These are phyloP conservation scores for Cryptosporidium tyzzeri DNA, from an alignment of 169 alveolate genomes.

Conservation along the genomic window DNA sequence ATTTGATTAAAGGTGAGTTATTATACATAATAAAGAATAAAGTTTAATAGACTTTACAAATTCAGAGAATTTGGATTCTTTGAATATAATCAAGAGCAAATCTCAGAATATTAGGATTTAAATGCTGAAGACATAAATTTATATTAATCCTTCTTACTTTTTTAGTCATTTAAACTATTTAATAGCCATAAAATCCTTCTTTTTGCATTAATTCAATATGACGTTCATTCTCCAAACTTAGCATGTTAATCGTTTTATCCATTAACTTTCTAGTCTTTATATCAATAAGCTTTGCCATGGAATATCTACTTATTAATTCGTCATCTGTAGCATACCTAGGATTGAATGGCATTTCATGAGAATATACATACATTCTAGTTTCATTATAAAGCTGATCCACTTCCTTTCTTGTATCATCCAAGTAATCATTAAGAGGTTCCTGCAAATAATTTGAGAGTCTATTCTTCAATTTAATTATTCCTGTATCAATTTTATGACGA, in stretches of 20 bases:
- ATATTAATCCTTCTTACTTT: not conserved
- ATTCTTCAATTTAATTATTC: constrained; percentile 47
- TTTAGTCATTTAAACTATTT: not conserved
- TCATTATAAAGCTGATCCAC: constrained; percentile 45
- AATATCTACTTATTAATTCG: constrained; percentile 45
- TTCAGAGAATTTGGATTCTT: constrained; percentile 46
- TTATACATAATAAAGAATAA: not conserved
- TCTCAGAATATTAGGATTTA: constrained; percentile 19
- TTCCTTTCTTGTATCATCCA: constrained; percentile 24
- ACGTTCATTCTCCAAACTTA: constrained; percentile 14
- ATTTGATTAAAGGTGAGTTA: constrained; percentile 47
- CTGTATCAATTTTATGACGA: constrained; percentile 48
- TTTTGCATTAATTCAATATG: not conserved
- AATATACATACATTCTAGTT: constrained; percentile 13
- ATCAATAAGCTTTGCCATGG: constrained; percentile 47
- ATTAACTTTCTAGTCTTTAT: constrained; percentile 33
- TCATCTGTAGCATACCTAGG: constrained; percentile 59
- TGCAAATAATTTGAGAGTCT: constrained; percentile 10
- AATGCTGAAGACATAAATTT: not conserved
- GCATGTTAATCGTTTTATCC: constrained; percentile 27
- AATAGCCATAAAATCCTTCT: constrained; percentile 2
- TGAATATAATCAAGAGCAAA: constrained; percentile 35
- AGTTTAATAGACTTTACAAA: not conserved
- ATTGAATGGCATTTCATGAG: not conserved
- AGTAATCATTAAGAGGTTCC: constrained; percentile 31